Base-by-base conservation (phyloP, 805 yeast genomes). In the Huiozyma naganishii region DNA sequence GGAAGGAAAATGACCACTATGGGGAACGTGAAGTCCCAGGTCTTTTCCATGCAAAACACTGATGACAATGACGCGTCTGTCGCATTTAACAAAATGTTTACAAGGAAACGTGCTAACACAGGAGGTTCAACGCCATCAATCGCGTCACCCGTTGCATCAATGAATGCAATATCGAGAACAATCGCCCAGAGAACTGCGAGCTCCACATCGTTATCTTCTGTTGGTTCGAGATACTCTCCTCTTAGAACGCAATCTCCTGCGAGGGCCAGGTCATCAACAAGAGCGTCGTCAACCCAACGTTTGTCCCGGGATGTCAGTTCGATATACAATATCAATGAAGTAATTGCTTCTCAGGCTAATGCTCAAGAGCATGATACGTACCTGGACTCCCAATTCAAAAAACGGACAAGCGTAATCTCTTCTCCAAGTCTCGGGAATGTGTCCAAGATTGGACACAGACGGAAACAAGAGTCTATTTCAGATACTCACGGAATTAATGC, bases 31-130 rank as follows among this genome's bases (percentile, higher is more conserved):
- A 11, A 30, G 4, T 17, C 4, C 23, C 23, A 17, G 23, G 23
- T 17, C 23, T 4, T 17, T 4, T 4, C 23, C 23, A 30, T 30
- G 4, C 9, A 30, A 13, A 23, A 23, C 3, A 41, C 38, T 29
- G 64, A 60, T 43, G 65, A 61, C 37, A 62, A 62, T 46, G 66
- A 62, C 48, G 66, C 66, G 5, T 58, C 65, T 6, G 52, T 61
- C 29, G 66, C 65, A 44, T 62, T 62, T 38, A 59, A 59, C 42
- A 62, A 60, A 42, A 52, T 62, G 52, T 59, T 61, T 43, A 52
- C 58, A n/a, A 52, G 57, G 45, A 61, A 58, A 44, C 51, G 59
- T 44, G 50, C 61, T 39, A 58, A 57, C 43, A 58, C 59, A 40
- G 52, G 51, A 48, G 59, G 56, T 48, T 58, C 66, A 46, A 55